Base-by-base conservation (phyloP, 192 early-diverging fungal species). In the Globomyces pollinis-pini region DNA sequence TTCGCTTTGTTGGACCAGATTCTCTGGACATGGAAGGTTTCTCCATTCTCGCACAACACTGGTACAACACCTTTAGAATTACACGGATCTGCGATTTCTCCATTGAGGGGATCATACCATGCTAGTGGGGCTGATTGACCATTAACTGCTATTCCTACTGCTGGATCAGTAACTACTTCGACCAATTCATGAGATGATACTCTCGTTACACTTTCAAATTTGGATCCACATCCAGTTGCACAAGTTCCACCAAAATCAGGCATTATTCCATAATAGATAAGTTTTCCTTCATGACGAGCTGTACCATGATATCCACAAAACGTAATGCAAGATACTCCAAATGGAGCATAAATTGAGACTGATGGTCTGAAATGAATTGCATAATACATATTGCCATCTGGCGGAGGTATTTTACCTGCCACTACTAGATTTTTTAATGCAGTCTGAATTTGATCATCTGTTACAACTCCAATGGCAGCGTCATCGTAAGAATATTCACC, bases 81-180 rank as follows among this genome's bases (percentile, higher is more conserved):
- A 44, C 66, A 67, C 26, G 64, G 57, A 28, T 67, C 66, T 30
- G 45, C 67, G 30, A 42, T 64, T 59, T 69, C 67, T 29, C 67
- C 67, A 24, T 60, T 61, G n/a, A 21, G 33, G 4, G 6, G 11
- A 30, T 67, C 60, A 55, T 70, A 70, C 69, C 69, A 70, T 13
- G 43, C 60, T 31, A 66, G 60, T 26, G 55, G 55, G n/a, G n/a
- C n/a, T 2, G 36, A 12, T 12, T 29, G 15, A 21, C 38, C 26
- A 21, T 7, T 21, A 7, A 54, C 59, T 15, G 66, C 67, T 7
- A 50, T 7, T 7, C 67, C 67, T 18, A 66, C 63, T 4, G 45
- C 63, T 12, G 68, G 53, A 36, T 69, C 54, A 30, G 63, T 61
- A 4, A 61, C 47, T 15, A 51, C 43, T 44, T 69, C 68, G 15